Percentiles rank a stretch among this genome's conserved stretches.
phyloP scores from a whole-genome alignment of 495 filamentous ascomycete genomes.

The Pseudoneurospora amorphoporcata region DNA sequence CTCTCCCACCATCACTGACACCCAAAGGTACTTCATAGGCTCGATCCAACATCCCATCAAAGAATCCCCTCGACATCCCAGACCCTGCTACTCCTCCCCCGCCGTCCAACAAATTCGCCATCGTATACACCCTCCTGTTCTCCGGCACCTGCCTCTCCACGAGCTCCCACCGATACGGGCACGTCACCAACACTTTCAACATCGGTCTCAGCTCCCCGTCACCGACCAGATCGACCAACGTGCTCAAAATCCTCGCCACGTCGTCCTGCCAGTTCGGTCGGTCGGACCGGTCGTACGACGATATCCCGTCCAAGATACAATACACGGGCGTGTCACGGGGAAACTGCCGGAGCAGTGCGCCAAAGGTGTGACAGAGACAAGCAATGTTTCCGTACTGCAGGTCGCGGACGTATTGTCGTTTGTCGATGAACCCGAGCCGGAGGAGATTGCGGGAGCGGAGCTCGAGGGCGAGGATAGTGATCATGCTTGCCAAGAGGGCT shows the following conservation, averaged over 20 bases:
- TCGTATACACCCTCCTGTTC: neutral
- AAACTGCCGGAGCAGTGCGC: neutral
- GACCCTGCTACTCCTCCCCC: neutral
- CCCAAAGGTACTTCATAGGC: neutral
- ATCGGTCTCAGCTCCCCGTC: neutral
- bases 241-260: neutral
- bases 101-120: neutral
- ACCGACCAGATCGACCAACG: neutral
- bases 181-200: neutral
- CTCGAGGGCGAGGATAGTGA: neutral
- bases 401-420: neutral
- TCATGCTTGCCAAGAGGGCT: neutral
- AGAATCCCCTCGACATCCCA: neutral
- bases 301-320: neutral
- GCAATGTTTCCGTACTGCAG: neutral
- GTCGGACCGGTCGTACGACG: neutral
- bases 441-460: neutral
- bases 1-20: neutral
- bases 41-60: neutral
- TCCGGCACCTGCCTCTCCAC: neutral
- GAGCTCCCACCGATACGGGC: neutral
- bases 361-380: neutral
- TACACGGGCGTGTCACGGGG: neutral
- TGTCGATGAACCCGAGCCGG: neutral
- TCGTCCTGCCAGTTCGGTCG: neutral